Conservation (phyloP, 139 green algal species). For the Astrephomene gubernaculifera region DNA sequence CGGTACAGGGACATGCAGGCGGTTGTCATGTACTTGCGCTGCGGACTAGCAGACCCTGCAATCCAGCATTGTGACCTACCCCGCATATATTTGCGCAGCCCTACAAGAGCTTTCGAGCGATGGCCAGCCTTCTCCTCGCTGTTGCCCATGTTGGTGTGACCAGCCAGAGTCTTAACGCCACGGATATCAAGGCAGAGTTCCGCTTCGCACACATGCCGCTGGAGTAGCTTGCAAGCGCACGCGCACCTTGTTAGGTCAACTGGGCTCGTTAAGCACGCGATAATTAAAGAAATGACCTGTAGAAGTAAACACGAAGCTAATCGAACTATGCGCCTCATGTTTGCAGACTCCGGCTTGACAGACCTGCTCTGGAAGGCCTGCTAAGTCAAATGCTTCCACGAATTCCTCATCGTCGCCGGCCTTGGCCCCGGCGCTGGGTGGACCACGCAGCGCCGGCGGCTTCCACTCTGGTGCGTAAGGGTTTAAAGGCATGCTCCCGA, state of each 20-base stretch:
- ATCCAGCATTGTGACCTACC: slow-evolving; percentile 27
- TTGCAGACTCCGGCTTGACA: no score
- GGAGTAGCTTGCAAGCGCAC: neutral
- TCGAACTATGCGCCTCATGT: no score
- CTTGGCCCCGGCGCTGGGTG: neutral
- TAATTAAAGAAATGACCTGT: neutral
- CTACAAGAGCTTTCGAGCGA: neutral
- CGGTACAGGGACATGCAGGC: no score
- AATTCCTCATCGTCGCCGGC: neutral
- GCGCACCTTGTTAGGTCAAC: neutral
- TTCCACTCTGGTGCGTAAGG: slow-evolving; percentile 12
- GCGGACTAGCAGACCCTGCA: no score
- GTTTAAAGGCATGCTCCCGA: slow-evolving; percentile 3
- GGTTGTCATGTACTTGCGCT: no score
- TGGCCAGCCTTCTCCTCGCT: neutral
- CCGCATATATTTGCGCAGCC: slow-evolving; percentile 52
- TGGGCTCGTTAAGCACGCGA: neutral
- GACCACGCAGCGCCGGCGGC: neutral
- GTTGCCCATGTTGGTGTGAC: neutral
- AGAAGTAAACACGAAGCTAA: neutral
- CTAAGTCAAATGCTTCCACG: neutral
- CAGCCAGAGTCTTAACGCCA: neutral
- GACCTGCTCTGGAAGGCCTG: neutral
- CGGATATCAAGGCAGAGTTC: slow-evolving; percentile 10
- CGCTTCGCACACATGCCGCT: neutral